Conservation (phyloP, 352 stramenopile genomes). For the Pythium myriotylum region DNA sequence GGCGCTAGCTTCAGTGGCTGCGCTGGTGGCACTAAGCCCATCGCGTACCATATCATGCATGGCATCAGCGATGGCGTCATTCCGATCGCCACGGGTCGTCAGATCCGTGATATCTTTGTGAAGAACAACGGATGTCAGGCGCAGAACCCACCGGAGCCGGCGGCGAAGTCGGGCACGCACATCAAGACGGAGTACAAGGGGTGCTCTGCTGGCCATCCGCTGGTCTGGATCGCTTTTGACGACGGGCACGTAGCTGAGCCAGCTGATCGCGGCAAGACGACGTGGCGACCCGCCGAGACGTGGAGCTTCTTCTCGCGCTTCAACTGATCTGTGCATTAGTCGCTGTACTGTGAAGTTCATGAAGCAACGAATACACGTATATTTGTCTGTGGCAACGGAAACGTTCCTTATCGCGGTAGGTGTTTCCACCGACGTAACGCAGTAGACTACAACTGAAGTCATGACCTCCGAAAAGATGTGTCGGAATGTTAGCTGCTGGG, state of each 20-base stretch:
- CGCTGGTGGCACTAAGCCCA: constrained; percentile 15
- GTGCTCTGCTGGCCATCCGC: constrained; percentile 27
- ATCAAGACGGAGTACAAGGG: constrained; percentile 38
- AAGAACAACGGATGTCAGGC: constrained; percentile 30
- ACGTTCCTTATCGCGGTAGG: too few species aligned
- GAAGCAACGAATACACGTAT: too few species aligned
- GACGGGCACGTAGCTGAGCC: constrained; percentile 34
- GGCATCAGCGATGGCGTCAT: constrained; percentile 29
- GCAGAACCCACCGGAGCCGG: constrained; percentile 27
- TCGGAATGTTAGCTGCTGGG: too few species aligned
- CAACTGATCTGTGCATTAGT: too few species aligned
- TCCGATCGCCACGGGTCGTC: constrained; percentile 20
- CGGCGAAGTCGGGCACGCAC: constrained; percentile 28
- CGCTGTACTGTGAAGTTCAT: too few species aligned
- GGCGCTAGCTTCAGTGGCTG: constrained; percentile 31
- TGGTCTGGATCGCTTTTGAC: constrained; percentile 32
- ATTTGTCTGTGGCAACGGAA: too few species aligned
- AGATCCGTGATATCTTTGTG: constrained; percentile 31
- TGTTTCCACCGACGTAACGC: too few species aligned
- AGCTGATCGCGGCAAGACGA: constrained; percentile 17
- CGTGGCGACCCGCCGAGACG: constrained; percentile 25
- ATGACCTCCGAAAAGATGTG: too few species aligned
- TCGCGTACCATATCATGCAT: constrained; percentile 29
- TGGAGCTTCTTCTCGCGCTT: constrained; percentile 35
- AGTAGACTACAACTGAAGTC: too few species aligned